Evolutionary conservation across 805 yeast species (phyloP).

Genomic region (Soucietia sequanensis): DNA sequence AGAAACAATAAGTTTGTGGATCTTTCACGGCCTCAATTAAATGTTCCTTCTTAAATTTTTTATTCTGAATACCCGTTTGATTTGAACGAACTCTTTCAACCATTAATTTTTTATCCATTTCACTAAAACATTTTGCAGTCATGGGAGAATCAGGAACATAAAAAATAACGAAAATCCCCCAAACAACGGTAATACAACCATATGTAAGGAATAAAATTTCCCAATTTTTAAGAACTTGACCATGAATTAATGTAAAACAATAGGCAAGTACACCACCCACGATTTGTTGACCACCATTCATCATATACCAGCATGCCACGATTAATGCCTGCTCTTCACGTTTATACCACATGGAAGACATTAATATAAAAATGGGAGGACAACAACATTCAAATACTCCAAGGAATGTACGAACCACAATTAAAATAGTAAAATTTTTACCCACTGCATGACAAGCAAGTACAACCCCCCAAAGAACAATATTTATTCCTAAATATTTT

Average conservation of each 20-base stretch:
- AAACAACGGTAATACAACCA: slow-evolving; percentile 18
- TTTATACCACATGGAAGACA: slow-evolving; percentile 32
- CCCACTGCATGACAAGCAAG: slow-evolving; percentile 27
- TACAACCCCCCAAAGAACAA: slow-evolving; percentile 20
- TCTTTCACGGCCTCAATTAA: slow-evolving; percentile 20
- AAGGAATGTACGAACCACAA: slow-evolving; percentile 32
- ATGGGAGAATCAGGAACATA: slow-evolving; percentile 24
- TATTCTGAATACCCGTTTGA: slow-evolving; percentile 24
- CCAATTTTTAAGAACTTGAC: slow-evolving; percentile 23
- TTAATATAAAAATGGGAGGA: slow-evolving; percentile 32
- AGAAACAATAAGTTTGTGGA: slow-evolving; percentile 17
- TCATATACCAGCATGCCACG: slow-evolving; percentile 25
- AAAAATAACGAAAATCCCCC: slow-evolving; percentile 15
- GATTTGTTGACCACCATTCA: slow-evolving; percentile 26
- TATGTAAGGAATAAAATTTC: slow-evolving; percentile 19
- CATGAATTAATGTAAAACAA: slow-evolving; percentile 32
- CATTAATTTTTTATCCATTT: slow-evolving; percentile 27
- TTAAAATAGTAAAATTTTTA: slow-evolving; percentile 30
- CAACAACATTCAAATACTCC: slow-evolving; percentile 36
- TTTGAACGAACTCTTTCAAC: slow-evolving; percentile 18
- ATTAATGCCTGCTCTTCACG: slow-evolving; percentile 31
- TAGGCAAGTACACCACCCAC: slow-evolving; percentile 20
- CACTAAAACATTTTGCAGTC: slow-evolving; percentile 29
- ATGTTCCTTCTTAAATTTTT: slow-evolving; percentile 18
- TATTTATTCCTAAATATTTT: slow-evolving; percentile 15